Percentiles rank a stretch among this genome's conserved stretches.
phyloP scores from a whole-genome alignment of 306 rosid genomes.

The Oemleria cerasiformis region DNA sequence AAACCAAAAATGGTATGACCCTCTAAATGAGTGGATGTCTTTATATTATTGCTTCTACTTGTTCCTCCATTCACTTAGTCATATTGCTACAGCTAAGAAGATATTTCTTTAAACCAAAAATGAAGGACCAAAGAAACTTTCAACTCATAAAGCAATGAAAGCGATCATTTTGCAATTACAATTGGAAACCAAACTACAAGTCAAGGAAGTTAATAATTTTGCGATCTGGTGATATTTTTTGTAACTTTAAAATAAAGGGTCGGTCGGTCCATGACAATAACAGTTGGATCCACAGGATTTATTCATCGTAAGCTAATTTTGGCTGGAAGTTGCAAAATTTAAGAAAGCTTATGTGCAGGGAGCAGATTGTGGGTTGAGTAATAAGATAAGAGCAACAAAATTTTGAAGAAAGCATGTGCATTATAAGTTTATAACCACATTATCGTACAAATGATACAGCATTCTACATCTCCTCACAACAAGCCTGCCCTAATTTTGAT shows the following conservation, averaged over 20 bases:
- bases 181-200: not conserved
- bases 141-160: not conserved
- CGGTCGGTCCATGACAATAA: not conserved
- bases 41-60: not conserved
- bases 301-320: no score
- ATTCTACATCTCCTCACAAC: not conserved
- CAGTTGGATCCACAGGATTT: no score
- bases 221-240: not conserved
- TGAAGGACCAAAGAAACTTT: not conserved
- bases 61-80: not conserved
- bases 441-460: conserved; percentile 18
- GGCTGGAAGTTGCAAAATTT: no score
- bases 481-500: not conserved
- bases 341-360: no score
- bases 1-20: not conserved
- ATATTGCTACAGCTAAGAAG: not conserved
- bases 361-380: not conserved
- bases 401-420: not conserved
- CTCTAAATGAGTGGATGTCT: not conserved
- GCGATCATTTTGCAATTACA: not conserved
- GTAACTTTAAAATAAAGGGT: not conserved
- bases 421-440: not conserved
- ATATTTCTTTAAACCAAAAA: not conserved
- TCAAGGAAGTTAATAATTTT: no score
- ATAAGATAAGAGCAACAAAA: not conserved